phyloP scores from a whole-genome alignment of 352 stramenopile species.

The Phytopythium vexans region DNA sequence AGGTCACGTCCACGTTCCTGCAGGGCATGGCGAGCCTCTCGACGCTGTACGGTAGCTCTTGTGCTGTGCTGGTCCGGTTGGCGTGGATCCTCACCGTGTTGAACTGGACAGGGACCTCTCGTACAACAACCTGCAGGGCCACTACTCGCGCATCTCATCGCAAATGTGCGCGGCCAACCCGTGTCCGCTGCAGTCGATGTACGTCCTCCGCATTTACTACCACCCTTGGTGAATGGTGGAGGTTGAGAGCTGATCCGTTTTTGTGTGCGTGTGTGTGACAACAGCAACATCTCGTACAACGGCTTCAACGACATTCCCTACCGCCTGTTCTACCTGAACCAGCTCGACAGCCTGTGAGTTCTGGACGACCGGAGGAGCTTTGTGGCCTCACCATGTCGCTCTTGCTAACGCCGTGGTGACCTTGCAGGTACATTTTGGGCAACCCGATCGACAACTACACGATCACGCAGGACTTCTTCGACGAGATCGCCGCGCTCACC shows the following conservation, averaged over 20 bases:
- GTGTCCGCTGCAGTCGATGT: constrained; percentile 43
- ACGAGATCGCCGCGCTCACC: constrained; percentile 31
- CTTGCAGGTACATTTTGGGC: constrained; percentile 29
- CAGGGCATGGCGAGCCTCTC: constrained; percentile 39
- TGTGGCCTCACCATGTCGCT: background rate
- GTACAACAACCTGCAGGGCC: constrained; percentile 38
- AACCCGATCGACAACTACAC: constrained; percentile 49
- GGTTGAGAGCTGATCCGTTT: background rate
- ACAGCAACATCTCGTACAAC: constrained; percentile 41
- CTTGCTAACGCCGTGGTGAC: background rate
- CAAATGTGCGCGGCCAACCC: constrained; percentile 45
- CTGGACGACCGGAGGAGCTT: background rate
- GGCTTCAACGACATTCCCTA: constrained; percentile 34
- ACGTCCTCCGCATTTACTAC: constrained; percentile 1
- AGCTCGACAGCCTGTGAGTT: constrained; percentile 36
- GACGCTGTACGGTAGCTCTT: constrained; percentile 20
- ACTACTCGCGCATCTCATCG: constrained; percentile 45
- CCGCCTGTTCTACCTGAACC: constrained; percentile 41
- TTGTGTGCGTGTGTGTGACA: background rate
- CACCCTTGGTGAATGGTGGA: too few relatives aligned
- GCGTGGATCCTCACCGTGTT: too few relatives aligned
- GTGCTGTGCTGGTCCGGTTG: background rate
- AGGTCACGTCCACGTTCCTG: constrained; percentile 36
- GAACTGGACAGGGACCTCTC: constrained; percentile 25
- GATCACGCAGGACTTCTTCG: constrained; percentile 32